Conservation (phyloP, 441 rosid species). For the Capsella rubella region DNA sequence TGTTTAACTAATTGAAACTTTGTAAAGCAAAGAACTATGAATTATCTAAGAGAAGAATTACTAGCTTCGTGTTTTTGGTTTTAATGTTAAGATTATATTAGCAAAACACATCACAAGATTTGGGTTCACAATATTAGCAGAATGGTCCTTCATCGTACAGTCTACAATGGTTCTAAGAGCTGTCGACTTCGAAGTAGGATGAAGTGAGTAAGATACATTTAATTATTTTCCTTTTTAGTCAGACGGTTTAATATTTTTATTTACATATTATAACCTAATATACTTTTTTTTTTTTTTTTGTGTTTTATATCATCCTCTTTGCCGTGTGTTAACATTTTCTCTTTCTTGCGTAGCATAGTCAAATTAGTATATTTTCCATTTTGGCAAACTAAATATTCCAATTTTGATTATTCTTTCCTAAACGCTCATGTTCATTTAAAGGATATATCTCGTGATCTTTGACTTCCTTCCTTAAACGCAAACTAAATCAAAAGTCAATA, state of each 20-base stretch:
- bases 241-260: too few species aligned
- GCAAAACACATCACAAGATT: neutral
- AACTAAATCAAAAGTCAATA: constrained; percentile 36
- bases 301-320: too few species aligned
- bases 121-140: neutral
- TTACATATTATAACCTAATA: too few species aligned
- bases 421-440: constrained; percentile 26
- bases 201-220: neutral
- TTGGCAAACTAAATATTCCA: constrained; percentile 39
- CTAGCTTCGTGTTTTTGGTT: neutral
- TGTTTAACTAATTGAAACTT: neutral
- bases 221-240: too few species aligned
- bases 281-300: too few species aligned
- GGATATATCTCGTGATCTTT: constrained; percentile 36
- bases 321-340: constrained; percentile 10
- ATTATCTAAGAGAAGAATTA: neutral
- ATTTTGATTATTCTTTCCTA: constrained; percentile 25
- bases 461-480: constrained; percentile 33
- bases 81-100: neutral
- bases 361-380: constrained; percentile 38
- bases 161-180: neutral
- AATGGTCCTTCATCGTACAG: neutral
- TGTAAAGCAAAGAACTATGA: neutral
- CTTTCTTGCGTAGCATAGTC: constrained; percentile 2
- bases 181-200: neutral